A percentile compares a stretch with the other conserved stretches of the same genome.
These are phyloP conservation scores for Gastrolobium bilobum DNA, from an alignment of 306 rosid species.

Conservation along the genomic window DNA sequence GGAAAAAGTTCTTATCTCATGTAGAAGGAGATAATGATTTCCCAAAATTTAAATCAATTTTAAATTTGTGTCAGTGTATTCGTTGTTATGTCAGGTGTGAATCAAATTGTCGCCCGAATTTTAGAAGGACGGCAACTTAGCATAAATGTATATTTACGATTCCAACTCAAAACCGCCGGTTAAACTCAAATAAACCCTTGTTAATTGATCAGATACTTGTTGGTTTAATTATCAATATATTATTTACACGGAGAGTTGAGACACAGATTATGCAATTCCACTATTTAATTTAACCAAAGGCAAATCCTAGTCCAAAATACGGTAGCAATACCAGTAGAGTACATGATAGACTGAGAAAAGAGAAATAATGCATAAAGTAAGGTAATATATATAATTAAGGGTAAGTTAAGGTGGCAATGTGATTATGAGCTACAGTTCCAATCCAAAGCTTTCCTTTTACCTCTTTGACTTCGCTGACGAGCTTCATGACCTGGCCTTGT, in stretches of 20 bases:
- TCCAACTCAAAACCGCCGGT: too few relatives aligned
- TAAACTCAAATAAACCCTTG: too few relatives aligned
- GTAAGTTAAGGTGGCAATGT: slow-evolving; percentile 83
- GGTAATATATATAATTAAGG: slow-evolving; percentile 40
- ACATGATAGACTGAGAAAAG: not conserved
- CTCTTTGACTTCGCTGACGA: slow-evolving; percentile 91
- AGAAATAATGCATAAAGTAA: not conserved
- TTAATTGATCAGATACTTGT: not conserved
- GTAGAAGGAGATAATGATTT: too few relatives aligned
- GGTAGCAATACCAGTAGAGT: not conserved
- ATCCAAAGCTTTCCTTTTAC: slow-evolving; percentile 85
- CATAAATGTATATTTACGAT: too few relatives aligned
- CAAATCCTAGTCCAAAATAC: slow-evolving; percentile 38
- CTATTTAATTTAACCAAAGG: not conserved
- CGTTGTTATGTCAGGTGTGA: too few relatives aligned
- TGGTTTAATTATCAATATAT: slow-evolving; percentile 5
- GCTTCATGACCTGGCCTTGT: slow-evolving; percentile 77
- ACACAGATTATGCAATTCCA: slow-evolving; percentile 23
- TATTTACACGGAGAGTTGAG: not conserved
- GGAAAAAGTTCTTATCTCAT: too few relatives aligned
- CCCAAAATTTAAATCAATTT: too few relatives aligned
- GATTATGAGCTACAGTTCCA: slow-evolving; percentile 96
- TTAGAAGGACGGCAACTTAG: too few relatives aligned
- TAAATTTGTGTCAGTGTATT: too few relatives aligned
- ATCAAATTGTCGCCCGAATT: too few relatives aligned